Conservation (phyloP, 208 protist species). For the Acanthamoeba royreba region DNA sequence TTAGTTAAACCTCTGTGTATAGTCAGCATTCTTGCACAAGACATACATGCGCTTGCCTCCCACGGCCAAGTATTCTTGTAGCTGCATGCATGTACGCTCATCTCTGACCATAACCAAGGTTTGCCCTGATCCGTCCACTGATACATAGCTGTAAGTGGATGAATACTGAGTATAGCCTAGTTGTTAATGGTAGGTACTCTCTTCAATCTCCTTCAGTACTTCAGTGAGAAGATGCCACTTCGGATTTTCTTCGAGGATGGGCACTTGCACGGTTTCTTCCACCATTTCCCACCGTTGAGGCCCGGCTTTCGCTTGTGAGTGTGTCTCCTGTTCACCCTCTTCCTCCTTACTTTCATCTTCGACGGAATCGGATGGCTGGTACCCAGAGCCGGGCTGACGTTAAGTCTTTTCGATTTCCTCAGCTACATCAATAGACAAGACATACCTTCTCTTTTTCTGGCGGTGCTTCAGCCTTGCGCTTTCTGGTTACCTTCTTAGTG, state of each 20-base stretch:
- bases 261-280: background rate
- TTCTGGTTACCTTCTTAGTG: background rate
- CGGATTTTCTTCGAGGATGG: conserved; percentile 26
- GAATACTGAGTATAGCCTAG: no score
- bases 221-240: conserved; percentile 44
- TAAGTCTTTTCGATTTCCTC: background rate
- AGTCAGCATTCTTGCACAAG: no score
- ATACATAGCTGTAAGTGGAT: background rate
- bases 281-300: background rate
- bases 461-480: background rate
- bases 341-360: no score
- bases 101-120: conserved; percentile 6
- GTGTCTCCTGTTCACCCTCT: background rate
- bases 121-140: background rate
- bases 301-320: background rate
- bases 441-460: no score
- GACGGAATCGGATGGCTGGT: no score
- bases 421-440: no score
- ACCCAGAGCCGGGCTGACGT: no score
- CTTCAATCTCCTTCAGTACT: conserved; percentile 19
- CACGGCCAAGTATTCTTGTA: background rate
- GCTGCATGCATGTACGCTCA: conserved; percentile 29
- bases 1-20: no score
- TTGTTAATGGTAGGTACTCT: no score
- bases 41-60: background rate